Percentiles rank a stretch among this genome's conserved stretches.
Conservation (phyloP, 108 stramenopile genomes). For the Nannochloropsis salina region DNA sequence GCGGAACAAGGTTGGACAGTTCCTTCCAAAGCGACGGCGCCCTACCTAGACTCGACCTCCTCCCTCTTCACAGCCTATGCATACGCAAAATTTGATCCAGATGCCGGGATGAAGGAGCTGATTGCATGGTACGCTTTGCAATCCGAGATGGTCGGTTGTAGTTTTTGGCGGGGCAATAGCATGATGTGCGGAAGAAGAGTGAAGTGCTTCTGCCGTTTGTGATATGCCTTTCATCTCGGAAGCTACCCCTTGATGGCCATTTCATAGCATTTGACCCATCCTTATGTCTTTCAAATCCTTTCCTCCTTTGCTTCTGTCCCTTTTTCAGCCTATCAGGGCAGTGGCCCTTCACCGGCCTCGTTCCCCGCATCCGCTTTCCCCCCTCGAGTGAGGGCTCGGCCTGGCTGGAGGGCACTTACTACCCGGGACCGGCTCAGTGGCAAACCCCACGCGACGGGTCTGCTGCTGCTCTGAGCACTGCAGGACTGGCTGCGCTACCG, state of each 20-base stretch:
- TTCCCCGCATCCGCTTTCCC: conserved; percentile 1
- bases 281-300: not conserved
- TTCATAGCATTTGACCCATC: too few species aligned
- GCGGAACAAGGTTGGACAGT: not conserved
- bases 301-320: not conserved
- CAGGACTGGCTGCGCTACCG: not conserved
- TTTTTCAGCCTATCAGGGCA: not conserved
- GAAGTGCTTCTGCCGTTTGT: too few species aligned
- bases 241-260: too few species aligned
- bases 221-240: too few species aligned
- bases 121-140: not conserved
- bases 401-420: not conserved
- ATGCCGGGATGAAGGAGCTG: conserved; percentile 7
- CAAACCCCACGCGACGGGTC: not conserved
- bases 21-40: not conserved
- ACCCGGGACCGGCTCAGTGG: not conserved
- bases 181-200: too few species aligned
- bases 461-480: not conserved
- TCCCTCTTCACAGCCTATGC: conserved; percentile 14
- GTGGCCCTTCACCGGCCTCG: not conserved
- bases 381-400: not conserved
- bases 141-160: too few species aligned
- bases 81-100: conserved; percentile 10
- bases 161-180: too few species aligned
- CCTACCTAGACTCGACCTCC: conserved; percentile 7